Evolutionary conservation across 2,329 filamentous ascomycete genomes (phyloP).

Genomic region (Neofusicoccum sp.): DNA sequence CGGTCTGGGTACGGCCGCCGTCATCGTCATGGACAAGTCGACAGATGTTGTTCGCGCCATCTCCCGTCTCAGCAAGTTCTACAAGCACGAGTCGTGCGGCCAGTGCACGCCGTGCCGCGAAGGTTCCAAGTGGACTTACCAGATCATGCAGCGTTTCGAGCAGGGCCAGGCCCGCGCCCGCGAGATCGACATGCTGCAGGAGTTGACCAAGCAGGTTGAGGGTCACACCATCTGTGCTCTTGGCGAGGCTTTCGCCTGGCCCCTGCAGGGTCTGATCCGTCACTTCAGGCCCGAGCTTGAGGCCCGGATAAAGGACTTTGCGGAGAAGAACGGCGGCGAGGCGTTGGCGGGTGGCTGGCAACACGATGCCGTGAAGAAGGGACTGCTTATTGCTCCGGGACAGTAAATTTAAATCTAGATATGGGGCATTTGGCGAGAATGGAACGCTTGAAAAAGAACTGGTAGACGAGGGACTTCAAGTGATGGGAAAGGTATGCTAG

Average conservation of each 20-base stretch:
- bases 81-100: constrained; percentile 96
- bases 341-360: constrained; percentile 86
- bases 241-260: constrained; percentile 98
- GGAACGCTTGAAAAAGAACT: not conserved
- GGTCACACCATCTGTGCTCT: constrained; percentile 98
- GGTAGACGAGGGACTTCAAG: constrained; percentile 7
- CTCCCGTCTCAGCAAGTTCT: constrained; percentile 89
- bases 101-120: constrained; percentile 99
- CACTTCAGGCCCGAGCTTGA: constrained; percentile 97
- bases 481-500: not conserved
- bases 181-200: constrained; percentile 99
- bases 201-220: constrained; percentile 98
- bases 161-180: constrained; percentile 82
- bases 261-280: constrained; percentile 94
- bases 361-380: constrained; percentile 70
- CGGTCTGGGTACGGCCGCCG: constrained; percentile 92
- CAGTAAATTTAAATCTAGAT: constrained; percentile 58
- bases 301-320: constrained; percentile 80
- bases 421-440: not conserved
- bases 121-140: constrained; percentile 97
- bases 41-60: constrained; percentile 95
- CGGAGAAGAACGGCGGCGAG: constrained; percentile 68
- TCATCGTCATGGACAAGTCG: constrained; percentile 99
- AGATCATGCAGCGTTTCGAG: constrained; percentile 98
- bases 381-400: constrained; percentile 82